phyloP scores from a whole-genome alignment of 768 basidiomycete genomes.

The Russula virescens region DNA sequence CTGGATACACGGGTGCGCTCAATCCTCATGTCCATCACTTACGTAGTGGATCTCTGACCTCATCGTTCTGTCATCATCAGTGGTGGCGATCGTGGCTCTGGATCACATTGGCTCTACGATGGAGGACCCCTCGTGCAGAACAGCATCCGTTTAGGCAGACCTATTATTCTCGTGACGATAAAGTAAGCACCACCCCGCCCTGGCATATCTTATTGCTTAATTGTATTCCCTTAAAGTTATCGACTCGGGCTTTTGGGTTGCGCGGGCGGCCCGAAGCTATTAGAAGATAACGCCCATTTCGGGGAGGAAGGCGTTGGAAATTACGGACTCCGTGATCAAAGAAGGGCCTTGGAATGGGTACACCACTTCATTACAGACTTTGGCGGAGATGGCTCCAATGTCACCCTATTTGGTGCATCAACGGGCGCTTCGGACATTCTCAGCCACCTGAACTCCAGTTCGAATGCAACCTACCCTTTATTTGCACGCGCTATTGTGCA shows the following conservation, averaged over 20 bases:
- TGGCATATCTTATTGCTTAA: slow-evolving; percentile 18
- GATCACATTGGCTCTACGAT: slow-evolving; percentile 74
- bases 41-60: slow-evolving; percentile 4
- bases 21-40: not conserved
- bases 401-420: slow-evolving; percentile 33
- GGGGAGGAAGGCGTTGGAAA: slow-evolving; percentile 74
- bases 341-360: slow-evolving; percentile 46
- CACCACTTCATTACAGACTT: slow-evolving; percentile 46
- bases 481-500: slow-evolving; percentile 76
- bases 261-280: slow-evolving; percentile 59
- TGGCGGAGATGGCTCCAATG: slow-evolving; percentile 42
- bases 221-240: slow-evolving; percentile 42
- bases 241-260: slow-evolving; percentile 74
- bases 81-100: slow-evolving; percentile 66
- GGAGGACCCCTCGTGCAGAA: slow-evolving; percentile 65
- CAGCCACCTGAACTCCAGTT: slow-evolving; percentile 48
- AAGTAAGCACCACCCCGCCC: slow-evolving; percentile 48
- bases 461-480: slow-evolving; percentile 53
- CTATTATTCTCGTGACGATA: slow-evolving; percentile 65
- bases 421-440: slow-evolving; percentile 35
- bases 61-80: slow-evolving; percentile 34
- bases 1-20: slow-evolving; percentile 76
- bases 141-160: slow-evolving; percentile 56
- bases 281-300: slow-evolving; percentile 57
- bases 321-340: slow-evolving; percentile 47